A percentile compares a stretch with the other conserved stretches of the same genome.
These are phyloP conservation scores for Cytospora schulzeri DNA, from an alignment of 2,329 filamentous ascomycete species.

Conservation along the genomic window DNA sequence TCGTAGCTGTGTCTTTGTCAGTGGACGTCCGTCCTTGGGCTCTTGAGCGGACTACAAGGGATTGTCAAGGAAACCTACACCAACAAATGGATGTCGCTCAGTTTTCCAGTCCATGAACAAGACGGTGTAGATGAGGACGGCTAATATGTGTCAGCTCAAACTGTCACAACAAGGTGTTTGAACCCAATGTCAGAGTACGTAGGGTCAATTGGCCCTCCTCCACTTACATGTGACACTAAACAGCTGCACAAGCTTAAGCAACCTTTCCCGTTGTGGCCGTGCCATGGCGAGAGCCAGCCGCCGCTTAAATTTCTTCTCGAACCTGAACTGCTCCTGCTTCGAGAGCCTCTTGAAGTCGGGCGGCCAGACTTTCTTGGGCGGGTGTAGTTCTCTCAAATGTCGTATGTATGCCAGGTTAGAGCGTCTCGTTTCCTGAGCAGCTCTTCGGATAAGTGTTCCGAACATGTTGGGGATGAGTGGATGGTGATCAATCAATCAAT, in stretches of 20 bases:
- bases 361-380: constrained; percentile 74
- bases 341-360: constrained; percentile 73
- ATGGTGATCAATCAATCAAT: no score
- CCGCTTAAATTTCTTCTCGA: constrained; percentile 78
- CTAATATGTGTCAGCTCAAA: constrained; percentile 36
- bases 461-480: constrained; percentile 43
- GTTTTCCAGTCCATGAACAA: constrained; percentile 63
- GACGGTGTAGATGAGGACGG: constrained; percentile 57
- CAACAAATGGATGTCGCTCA: constrained; percentile 51
- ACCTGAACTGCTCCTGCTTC: constrained; percentile 72
- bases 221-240: constrained; percentile 57
- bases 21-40: constrained; percentile 22
- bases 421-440: constrained; percentile 37
- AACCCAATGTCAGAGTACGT: neutral
- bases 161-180: no score
- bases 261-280: constrained; percentile 66
- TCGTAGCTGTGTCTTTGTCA: constrained; percentile 30
- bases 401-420: constrained; percentile 29
- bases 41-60: neutral
- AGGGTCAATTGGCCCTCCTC: neutral
- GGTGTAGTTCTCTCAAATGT: constrained; percentile 54
- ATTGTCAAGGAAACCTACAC: constrained; percentile 39
- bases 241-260: constrained; percentile 66
- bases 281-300: constrained; percentile 63
- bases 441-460: constrained; percentile 47